Conservation (phyloP, 1,139 yeast species). For the Petasospora fabianii region DNA sequence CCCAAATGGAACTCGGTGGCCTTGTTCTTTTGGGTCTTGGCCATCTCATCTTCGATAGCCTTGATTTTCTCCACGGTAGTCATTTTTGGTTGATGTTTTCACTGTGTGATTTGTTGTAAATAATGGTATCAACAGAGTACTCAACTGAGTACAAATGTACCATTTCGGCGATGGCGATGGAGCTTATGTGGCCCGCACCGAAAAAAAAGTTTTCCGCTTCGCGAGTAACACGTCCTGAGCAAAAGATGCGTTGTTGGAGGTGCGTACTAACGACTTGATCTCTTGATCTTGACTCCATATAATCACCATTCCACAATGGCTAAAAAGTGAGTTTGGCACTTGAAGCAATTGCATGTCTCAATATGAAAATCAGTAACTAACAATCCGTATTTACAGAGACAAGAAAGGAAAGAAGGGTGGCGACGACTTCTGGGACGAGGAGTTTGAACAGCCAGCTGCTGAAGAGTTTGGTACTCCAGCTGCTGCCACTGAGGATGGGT, state of each 20-base stretch:
- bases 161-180: background rate
- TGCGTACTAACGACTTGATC: too few species aligned
- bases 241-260: background rate
- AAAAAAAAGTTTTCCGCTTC: constrained; percentile 14
- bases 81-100: constrained; percentile 8
- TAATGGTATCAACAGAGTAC: background rate
- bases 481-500: too few species aligned
- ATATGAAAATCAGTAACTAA: background rate
- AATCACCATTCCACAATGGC: constrained; percentile 19
- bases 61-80: constrained; percentile 33
- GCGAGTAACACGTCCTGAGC: too few species aligned
- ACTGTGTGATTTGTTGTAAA: background rate
- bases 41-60: constrained; percentile 92
- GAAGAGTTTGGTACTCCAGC: constrained; percentile 50
- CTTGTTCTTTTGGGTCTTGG: constrained; percentile 92
- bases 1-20: constrained; percentile 93
- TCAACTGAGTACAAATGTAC: too few species aligned
- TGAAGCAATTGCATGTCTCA: background rate
- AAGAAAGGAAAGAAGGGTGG: constrained; percentile 51
- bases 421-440: constrained; percentile 73
- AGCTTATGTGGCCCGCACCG: constrained; percentile 12
- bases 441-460: constrained; percentile 51
- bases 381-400: constrained; percentile 23
- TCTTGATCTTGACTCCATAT: too few species aligned
- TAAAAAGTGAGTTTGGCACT: constrained; percentile 19